Percentiles rank a stretch among this genome's conserved stretches.
phyloP scores from a whole-genome alignment of 176 grass and related monocot species.

The Carex kokanica region DNA sequence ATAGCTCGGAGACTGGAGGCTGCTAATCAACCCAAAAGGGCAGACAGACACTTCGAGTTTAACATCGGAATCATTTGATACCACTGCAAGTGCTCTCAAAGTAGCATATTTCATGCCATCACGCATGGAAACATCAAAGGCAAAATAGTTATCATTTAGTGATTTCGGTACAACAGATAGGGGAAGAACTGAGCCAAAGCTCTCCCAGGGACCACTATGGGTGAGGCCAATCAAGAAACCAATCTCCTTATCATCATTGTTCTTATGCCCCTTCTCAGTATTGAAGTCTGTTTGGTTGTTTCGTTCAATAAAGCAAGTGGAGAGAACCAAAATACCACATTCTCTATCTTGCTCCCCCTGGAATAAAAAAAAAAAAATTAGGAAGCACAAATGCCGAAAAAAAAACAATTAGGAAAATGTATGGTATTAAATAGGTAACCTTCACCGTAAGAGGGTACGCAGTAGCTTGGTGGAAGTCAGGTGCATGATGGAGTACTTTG shows the following conservation, averaged over 20 bases:
- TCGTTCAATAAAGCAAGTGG: constrained; percentile 77
- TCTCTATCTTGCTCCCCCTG: constrained; percentile 48
- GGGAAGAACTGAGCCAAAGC: constrained; percentile 73
- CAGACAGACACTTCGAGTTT: constrained; percentile 87
- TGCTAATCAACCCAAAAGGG: constrained; percentile 47
- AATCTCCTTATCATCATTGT: constrained; percentile 42
- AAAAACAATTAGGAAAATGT: neutral
- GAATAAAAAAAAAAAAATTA: constrained; percentile 24
- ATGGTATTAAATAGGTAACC: constrained; percentile 37
- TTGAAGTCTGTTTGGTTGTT: constrained; percentile 60
- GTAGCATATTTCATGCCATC: constrained; percentile 78
- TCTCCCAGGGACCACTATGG: constrained; percentile 90
- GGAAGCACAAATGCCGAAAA: constrained; percentile 9
- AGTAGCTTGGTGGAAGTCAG: constrained; percentile 47
- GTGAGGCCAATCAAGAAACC: constrained; percentile 84
- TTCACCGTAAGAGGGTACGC: constrained; percentile 67
- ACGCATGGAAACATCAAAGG: constrained; percentile 80
- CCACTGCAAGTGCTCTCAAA: constrained; percentile 74
- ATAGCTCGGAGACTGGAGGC: constrained; percentile 22
- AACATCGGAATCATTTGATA: constrained; percentile 73
- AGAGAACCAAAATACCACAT: constrained; percentile 65
- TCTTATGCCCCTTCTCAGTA: constrained; percentile 41
- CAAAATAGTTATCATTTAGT: constrained; percentile 63
- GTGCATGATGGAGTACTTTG: constrained; percentile 62
- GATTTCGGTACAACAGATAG: constrained; percentile 73